Percentiles rank a stretch among this genome's conserved stretches.
Evolutionary conservation across 805 yeast genomes (phyloP).

Genomic region (Isabelozyma rhagii): DNA sequence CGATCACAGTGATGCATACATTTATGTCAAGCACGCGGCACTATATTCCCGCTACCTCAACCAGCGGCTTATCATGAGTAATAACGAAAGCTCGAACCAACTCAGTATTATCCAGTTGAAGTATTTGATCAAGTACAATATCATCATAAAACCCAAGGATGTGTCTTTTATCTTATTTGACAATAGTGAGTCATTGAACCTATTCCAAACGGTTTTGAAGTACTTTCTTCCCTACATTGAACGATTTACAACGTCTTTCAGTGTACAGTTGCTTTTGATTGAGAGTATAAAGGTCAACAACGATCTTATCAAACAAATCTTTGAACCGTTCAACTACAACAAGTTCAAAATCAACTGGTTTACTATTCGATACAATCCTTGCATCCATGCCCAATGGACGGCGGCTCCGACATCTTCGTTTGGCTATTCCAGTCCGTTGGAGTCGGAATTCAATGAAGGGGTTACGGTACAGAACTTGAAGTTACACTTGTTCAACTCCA

Average conservation of each 20-base stretch:
- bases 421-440: too few relatives aligned
- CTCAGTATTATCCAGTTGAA: conserved; percentile 5
- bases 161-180: conserved; percentile 12
- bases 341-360: conserved; percentile 8
- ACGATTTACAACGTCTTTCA: conserved; percentile 9
- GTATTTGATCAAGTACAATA: conserved; percentile 12
- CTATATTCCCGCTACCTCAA: conserved; percentile 3
- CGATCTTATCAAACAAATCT: neutral
- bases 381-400: neutral
- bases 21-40: conserved; percentile 6
- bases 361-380: conserved; percentile 9
- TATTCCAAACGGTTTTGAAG: neutral
- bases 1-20: neutral
- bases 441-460: neutral
- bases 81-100: neutral
- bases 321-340: conserved; percentile 3
- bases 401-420: too few relatives aligned
- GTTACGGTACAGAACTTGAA: conserved; percentile 10
- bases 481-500: conserved; percentile 16
- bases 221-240: conserved; percentile 8
- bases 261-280: conserved; percentile 11
- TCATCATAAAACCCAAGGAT: conserved; percentile 17
- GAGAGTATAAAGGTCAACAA: conserved; percentile 7
- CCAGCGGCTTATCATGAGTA: conserved; percentile 3
- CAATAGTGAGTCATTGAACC: conserved; percentile 4